Evolutionary conservation across 768 basidiomycete species (phyloP).

Genomic region (Kondoa subrosea): DNA sequence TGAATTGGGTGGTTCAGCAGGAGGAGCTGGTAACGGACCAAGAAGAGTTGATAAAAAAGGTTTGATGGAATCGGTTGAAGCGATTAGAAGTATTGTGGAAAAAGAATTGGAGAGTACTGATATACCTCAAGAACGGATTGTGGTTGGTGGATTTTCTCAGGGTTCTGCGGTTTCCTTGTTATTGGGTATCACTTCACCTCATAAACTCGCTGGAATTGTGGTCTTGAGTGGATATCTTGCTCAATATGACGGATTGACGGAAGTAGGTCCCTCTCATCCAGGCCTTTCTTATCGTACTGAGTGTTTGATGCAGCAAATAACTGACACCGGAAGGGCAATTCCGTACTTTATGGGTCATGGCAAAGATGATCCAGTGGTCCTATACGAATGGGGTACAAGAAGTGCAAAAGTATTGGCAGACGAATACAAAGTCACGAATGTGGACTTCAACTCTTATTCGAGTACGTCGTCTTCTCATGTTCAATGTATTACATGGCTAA

Average conservation of each 20-base stretch:
- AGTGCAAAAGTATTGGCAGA: slow-evolving; percentile 14
- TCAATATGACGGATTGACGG: slow-evolving; percentile 3
- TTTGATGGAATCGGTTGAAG: slow-evolving; percentile 10
- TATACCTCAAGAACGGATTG: slow-evolving; percentile 13
- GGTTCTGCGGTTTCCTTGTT: slow-evolving; percentile 14
- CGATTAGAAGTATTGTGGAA: slow-evolving; percentile 6
- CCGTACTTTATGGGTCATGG: slow-evolving; percentile 16
- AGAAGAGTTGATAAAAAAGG: slow-evolving; percentile 17
- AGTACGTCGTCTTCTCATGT: slow-evolving; percentile 1
- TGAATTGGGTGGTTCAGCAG: background rate
- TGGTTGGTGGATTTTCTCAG: slow-evolving; percentile 18
- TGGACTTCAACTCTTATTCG: slow-evolving; percentile 14
- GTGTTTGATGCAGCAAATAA: slow-evolving; percentile 8
- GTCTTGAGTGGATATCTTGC: slow-evolving; percentile 15
- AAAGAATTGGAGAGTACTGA: slow-evolving; percentile 9
- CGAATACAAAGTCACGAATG: slow-evolving; percentile 14
- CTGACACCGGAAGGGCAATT: slow-evolving; percentile 4
- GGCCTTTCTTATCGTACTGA: background rate
- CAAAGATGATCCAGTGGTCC: slow-evolving; percentile 10
- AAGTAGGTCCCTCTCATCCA: background rate
- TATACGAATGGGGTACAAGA: slow-evolving; percentile 14
- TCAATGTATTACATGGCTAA: background rate
- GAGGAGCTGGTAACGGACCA: background rate
- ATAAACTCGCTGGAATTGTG: slow-evolving; percentile 13
- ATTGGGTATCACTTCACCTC: slow-evolving; percentile 7